Percentiles rank a stretch among this genome's conserved stretches.
Evolutionary conservation across 805 yeast genomes (phyloP).

Genomic region (Komagataella populi): DNA sequence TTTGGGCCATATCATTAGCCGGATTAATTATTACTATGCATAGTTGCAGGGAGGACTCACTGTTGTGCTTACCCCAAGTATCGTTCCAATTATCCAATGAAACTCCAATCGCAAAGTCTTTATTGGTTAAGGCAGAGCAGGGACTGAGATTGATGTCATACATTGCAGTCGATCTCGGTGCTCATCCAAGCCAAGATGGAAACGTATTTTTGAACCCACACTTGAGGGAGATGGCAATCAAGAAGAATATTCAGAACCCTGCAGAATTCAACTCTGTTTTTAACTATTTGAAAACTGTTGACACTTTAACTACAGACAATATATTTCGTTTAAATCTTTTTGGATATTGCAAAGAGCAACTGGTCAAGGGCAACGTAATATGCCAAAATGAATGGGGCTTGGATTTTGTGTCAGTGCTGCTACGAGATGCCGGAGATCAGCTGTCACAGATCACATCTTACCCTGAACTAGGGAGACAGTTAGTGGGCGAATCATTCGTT

Average conservation of each 20-base stretch:
- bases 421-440: slow-evolving; percentile 37
- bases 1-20: neutral
- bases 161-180: slow-evolving; percentile 29
- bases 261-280: slow-evolving; percentile 3
- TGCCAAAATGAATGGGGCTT: slow-evolving; percentile 26
- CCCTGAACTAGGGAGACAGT: slow-evolving; percentile 4
- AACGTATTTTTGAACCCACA: slow-evolving; percentile 4
- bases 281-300: slow-evolving; percentile 19
- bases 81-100: slow-evolving; percentile 25
- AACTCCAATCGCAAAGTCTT: slow-evolving; percentile 18
- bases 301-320: slow-evolving; percentile 29
- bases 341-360: slow-evolving; percentile 33
- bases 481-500: slow-evolving; percentile 26
- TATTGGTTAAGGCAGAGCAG: slow-evolving; percentile 22
- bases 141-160: slow-evolving; percentile 29
- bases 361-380: slow-evolving; percentile 7
- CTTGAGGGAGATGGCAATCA: neutral
- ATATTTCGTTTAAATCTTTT: slow-evolving; percentile 27
- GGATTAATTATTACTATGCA: slow-evolving; percentile 6
- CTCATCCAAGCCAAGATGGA: slow-evolving; percentile 3
- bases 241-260: neutral
- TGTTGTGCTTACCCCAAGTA: slow-evolving; percentile 28
- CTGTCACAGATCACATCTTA: slow-evolving; percentile 26
- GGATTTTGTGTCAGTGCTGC: slow-evolving; percentile 31
- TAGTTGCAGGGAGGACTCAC: slow-evolving; percentile 19